Percentiles rank a stretch among this genome's conserved stretches.
Conservation (phyloP, 78 protist genomes). For the Dictyostelium firmibasis region DNA sequence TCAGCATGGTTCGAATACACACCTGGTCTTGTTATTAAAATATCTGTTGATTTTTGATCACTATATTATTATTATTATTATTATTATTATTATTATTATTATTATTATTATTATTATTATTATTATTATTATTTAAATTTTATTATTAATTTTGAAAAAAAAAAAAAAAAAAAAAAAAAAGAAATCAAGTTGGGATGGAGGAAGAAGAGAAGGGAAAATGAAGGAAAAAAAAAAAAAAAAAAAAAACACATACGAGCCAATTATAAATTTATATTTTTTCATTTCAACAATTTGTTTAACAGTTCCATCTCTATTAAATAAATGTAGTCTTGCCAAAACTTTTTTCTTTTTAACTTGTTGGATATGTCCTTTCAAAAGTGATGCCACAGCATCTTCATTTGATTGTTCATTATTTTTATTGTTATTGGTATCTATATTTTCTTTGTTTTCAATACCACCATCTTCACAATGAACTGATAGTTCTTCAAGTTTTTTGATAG, state of each 20-base stretch:
- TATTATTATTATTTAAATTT: no score
- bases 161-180: no score
- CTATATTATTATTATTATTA: neutral
- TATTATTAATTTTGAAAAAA: no score
- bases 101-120: no score
- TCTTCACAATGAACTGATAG: neutral
- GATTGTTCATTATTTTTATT: neutral
- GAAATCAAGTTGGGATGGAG: no score
- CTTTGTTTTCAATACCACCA: neutral
- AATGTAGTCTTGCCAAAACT: neutral
- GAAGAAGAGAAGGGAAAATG: neutral
- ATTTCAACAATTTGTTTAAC: neutral
- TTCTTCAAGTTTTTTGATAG: neutral
- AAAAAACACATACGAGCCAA: neutral
- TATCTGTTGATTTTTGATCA: neutral
- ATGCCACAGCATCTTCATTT: neutral
- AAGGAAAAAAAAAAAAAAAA: neutral
- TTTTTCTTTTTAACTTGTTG: neutral
- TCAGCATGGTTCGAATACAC: neutral
- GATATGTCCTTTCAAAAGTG: neutral
- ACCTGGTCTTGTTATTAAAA: slow-evolving; percentile 19
- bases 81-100: neutral
- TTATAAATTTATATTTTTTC: neutral
- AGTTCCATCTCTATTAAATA: neutral
- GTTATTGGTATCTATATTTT: neutral